Base-by-base conservation (phyloP, 2,329 filamentous ascomycete species). In the Claviceps sp. region DNA sequence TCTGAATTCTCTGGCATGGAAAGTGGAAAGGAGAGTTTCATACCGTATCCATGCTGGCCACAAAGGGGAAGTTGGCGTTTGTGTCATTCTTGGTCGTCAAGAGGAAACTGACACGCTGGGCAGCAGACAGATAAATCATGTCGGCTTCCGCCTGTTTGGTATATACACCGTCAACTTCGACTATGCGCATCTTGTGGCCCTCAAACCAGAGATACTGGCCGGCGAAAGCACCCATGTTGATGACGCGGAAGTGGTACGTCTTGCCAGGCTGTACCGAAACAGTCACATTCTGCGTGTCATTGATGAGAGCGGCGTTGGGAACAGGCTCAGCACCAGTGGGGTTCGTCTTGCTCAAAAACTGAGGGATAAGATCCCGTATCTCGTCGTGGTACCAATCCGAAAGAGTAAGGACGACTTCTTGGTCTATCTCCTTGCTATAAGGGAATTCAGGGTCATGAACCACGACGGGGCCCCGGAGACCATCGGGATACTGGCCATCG, bases 91-190 rank as follows among this genome's bases (percentile, higher is more conserved):
- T 81, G 14, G 81, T 82, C 0, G 79, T 87, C 30, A 84, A 54
- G 24, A 84, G 66, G 57, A 84, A 76, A 61, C 77, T 78, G 59
- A 73, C 80, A 47, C 85, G 77, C 65, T 89, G 86, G 0, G 82
- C 85, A 11, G 81, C 76, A 13, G 79, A 70, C 8, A 89, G 60
- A 57, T 87, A 87, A 13, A 89, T 72, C 71, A 77, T 77, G 24
- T 77, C 71, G 0, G 82, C 78, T 54, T 78, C 76, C 0, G 74
- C 68, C 0, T 74, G 73, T 54, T 86, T 73, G 0, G 76, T 81
- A 58, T 85, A 88, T 11, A 87, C 73, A 6, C 85, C 85, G 61
- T 89, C 85, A 1, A 88, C 78, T 64, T 88, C 85, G 38, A 89
- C 75, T 51, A 89, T 81, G 30, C 72, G 76, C 68, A 89, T 80